phyloP scores from a whole-genome alignment of 768 basidiomycete genomes.

The Lactarius tabidus region DNA sequence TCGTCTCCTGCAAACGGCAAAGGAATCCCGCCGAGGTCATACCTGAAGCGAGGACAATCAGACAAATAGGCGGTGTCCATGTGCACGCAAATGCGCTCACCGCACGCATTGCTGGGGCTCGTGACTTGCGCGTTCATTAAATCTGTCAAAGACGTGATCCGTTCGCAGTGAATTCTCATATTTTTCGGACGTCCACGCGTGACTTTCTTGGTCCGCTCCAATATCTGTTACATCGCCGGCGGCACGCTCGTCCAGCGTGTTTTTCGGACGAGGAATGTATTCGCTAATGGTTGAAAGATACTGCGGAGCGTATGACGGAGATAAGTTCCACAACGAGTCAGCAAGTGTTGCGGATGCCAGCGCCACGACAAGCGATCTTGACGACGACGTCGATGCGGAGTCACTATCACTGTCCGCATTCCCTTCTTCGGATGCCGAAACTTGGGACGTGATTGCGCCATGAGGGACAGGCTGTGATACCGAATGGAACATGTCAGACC shows the following conservation, averaged over 20 bases:
- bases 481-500: conserved; percentile 61
- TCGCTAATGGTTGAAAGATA: conserved; percentile 76
- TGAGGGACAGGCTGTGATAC: not conserved
- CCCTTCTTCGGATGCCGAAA: not conserved
- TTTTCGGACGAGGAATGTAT: conserved; percentile 57
- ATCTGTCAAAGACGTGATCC: conserved; percentile 84
- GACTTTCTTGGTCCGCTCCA: conserved; percentile 40
- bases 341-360: conserved; percentile 50
- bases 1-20: conserved; percentile 81
- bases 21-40: conserved; percentile 82
- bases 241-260: conserved; percentile 35
- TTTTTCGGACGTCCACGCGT: conserved; percentile 61
- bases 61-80: not conserved
- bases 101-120: conserved; percentile 85
- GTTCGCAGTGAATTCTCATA: conserved; percentile 79
- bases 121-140: conserved; percentile 63
- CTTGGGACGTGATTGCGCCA: conserved; percentile 3
- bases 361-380: conserved; percentile 46
- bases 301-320: conserved; percentile 60
- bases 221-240: conserved; percentile 43
- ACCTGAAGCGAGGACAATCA: conserved; percentile 43
- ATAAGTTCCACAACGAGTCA: conserved; percentile 62
- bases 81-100: conserved; percentile 41
- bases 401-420: conserved; percentile 28
- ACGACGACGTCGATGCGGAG: conserved; percentile 36